Conservation (phyloP, 2,329 filamentous ascomycete genomes). For the Boeremia exigua region DNA sequence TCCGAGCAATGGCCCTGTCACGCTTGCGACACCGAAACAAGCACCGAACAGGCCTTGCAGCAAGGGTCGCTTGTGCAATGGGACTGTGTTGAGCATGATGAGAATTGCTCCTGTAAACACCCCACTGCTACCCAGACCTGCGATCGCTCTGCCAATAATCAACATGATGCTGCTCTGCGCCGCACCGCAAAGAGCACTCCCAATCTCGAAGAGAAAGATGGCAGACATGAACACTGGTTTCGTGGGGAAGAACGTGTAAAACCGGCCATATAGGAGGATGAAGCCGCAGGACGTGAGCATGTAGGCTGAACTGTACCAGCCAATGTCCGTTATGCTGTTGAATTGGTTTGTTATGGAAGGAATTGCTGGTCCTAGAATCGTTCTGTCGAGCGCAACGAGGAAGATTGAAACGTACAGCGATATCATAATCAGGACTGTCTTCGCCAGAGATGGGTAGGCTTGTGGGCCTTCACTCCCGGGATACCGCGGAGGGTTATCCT, state of each 20-base stretch:
- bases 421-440: slow-evolving; percentile 38
- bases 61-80: slow-evolving; percentile 52
- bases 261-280: slow-evolving; percentile 54
- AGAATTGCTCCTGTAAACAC: slow-evolving; percentile 44
- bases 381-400: slow-evolving; percentile 48
- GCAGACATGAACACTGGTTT: slow-evolving; percentile 58
- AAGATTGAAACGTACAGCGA: slow-evolving; percentile 44
- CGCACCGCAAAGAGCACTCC: slow-evolving; percentile 60
- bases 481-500: background rate
- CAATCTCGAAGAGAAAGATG: slow-evolving; percentile 57
- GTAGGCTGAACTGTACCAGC: slow-evolving; percentile 52
- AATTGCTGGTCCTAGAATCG: slow-evolving; percentile 55
- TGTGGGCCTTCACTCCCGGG: background rate
- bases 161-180: slow-evolving; percentile 43
- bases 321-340: slow-evolving; percentile 50
- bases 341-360: slow-evolving; percentile 55
- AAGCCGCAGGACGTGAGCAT: slow-evolving; percentile 49
- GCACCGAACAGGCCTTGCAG: slow-evolving; percentile 51
- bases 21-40: slow-evolving; percentile 47
- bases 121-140: slow-evolving; percentile 39
- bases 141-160: slow-evolving; percentile 41
- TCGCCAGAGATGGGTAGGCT: slow-evolving; percentile 30
- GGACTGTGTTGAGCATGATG: slow-evolving; percentile 43
- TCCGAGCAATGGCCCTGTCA: slow-evolving; percentile 54
- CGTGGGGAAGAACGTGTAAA: slow-evolving; percentile 57